Percentiles rank a stretch among this genome's conserved stretches.
Conservation (phyloP, 2,329 filamentous ascomycete genomes). For the Verticillium dahliae region DNA sequence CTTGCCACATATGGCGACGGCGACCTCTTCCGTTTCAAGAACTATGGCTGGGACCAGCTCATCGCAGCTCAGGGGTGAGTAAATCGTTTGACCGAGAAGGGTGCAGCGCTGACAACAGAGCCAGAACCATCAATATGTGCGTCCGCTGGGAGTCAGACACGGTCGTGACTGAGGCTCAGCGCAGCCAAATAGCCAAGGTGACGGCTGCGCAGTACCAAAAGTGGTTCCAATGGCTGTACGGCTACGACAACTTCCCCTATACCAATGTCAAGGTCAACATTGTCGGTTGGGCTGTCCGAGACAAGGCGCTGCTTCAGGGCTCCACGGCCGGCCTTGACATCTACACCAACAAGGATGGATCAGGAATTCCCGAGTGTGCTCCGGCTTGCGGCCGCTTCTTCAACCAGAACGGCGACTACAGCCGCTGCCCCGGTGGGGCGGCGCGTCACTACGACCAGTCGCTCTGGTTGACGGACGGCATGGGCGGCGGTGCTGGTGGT, state of each 20-base stretch:
- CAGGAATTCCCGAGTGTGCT: slow-evolving; percentile 33
- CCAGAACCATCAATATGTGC: slow-evolving; percentile 27
- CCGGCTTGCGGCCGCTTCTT: slow-evolving; percentile 35
- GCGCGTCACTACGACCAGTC: slow-evolving; percentile 35
- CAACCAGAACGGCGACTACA: slow-evolving; percentile 34
- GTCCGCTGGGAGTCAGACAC: slow-evolving; percentile 36
- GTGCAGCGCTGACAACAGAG: background rate
- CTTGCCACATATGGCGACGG: slow-evolving; percentile 16
- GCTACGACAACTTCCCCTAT: slow-evolving; percentile 36
- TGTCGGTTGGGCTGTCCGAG: slow-evolving; percentile 35
- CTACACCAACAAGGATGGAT: slow-evolving; percentile 32
- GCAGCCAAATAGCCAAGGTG: slow-evolving; percentile 25
- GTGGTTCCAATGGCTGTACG: slow-evolving; percentile 35
- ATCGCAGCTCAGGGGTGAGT: slow-evolving; percentile 18
- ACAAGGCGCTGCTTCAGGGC: slow-evolving; percentile 28
- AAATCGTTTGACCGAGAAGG: slow-evolving; percentile 5
- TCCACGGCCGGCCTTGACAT: slow-evolving; percentile 28
- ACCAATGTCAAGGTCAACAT: slow-evolving; percentile 29
- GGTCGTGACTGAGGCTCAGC: slow-evolving; percentile 28
- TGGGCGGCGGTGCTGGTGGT: slow-evolving; percentile 35
- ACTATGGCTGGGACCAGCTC: slow-evolving; percentile 27
- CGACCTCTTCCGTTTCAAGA: slow-evolving; percentile 18
- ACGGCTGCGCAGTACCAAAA: slow-evolving; percentile 27
- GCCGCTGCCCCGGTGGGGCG: slow-evolving; percentile 28
- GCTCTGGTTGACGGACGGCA: slow-evolving; percentile 40